A percentile compares a stretch with the other conserved stretches of the same genome.
Evolutionary conservation across 805 yeast genomes (phyloP).

Genomic region (Schizosaccharomyces octosporus): DNA sequence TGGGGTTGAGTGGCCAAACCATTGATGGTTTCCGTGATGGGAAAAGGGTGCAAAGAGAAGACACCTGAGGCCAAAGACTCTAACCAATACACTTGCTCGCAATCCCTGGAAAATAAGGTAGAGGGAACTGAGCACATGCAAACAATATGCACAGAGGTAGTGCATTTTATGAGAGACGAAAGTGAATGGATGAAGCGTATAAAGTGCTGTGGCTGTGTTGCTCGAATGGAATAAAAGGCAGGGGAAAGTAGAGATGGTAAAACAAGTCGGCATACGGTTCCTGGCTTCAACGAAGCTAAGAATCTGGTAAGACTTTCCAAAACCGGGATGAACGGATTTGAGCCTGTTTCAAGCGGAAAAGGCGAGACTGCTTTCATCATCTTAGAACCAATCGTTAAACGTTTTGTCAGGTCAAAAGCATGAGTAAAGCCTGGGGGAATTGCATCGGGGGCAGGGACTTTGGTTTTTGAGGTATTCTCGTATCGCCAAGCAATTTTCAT

Average conservation of each 20-base stretch:
- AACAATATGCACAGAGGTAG: background rate
- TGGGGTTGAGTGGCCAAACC: background rate
- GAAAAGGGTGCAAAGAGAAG: slow-evolving; percentile 52
- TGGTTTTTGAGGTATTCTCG: background rate
- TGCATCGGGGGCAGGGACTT: background rate
- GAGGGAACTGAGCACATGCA: slow-evolving; percentile 2
- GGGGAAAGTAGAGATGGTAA: background rate
- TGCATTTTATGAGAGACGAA: background rate
- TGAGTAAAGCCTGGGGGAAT: background rate
- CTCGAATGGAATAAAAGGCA: background rate
- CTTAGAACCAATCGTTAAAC: background rate
- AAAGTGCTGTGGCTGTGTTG: background rate
- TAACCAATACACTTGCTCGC: slow-evolving; percentile 22
- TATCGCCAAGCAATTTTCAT: slow-evolving; percentile 3
- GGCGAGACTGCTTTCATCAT: background rate
- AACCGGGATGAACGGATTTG: background rate
- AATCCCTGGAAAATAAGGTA: slow-evolving; percentile 36
- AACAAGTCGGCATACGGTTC: background rate
- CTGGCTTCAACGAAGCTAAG: background rate
- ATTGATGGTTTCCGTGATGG: background rate
- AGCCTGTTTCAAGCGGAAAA: background rate
- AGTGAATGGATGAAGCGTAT: background rate
- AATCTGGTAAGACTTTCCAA: background rate
- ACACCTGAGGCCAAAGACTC: slow-evolving; percentile 45
- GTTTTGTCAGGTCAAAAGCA: background rate